Base-by-base conservation (phyloP, 345 rosid species). In the Gossypioides kirkii region DNA sequence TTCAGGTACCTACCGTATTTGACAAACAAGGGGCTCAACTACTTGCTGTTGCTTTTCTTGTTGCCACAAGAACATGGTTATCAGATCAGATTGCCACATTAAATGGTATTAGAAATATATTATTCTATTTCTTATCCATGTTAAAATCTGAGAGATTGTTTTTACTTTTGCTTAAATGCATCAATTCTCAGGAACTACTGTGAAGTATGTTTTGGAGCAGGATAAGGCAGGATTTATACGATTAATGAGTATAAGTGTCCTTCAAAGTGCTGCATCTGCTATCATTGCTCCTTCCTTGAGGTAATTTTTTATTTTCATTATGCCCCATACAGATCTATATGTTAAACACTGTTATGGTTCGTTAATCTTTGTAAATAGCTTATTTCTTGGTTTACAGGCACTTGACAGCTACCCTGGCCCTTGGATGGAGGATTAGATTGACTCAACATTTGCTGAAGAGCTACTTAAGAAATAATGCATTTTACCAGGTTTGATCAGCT, bases 191-290 rank as follows among this genome's bases (percentile, higher is more conserved):
- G 99, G 99, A 62, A 93, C 92, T 76, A 95, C 99, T 70, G 94
- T 95, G 76, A 93, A 90, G 87, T 85, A 80, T 81, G 99, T 95
- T 70, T 70, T 95, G 89, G 94, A 95, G 88, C 99, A 95, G 84
- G 91, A 95, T 80, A 95, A 89, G 85, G 78, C 87, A 69, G 78
- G 96, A 70, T 95, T 95, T 85, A 76, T 81, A 80, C 87, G 87
- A 75, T 82, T 95, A 80, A 88, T 95, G 81, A 96, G 98, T 56
- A 66, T 86, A 53, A 95, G 99, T 54, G 85, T 95, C 78, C 89
- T 95, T 78, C 99, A 95, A 82, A 92, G 98, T 86, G 94, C 82
- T 73, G 98, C 99, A 58, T 88, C 96, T 65, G 90, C 98, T 81
- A 82, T 95, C 71, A 83, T 91, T 77, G 97, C 98, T 20, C 98